Evolutionary conservation across 805 yeast species (phyloP).

Genomic region (Candida koratica): DNA sequence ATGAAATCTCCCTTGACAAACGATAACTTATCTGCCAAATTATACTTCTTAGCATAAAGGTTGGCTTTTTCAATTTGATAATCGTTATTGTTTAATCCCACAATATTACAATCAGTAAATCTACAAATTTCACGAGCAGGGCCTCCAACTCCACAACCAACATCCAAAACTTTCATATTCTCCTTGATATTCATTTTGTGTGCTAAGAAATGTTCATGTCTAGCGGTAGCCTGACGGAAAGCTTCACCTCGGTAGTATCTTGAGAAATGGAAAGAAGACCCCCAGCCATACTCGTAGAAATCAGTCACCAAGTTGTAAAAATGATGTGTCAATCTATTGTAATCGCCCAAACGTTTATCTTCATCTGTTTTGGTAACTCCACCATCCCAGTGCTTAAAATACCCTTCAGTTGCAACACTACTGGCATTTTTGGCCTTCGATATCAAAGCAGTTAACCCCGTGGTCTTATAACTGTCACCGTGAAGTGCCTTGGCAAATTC

Average conservation of each 20-base stretch:
- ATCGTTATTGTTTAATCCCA: slow-evolving; percentile 94
- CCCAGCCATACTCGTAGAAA: slow-evolving; percentile 99
- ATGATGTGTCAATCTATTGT: slow-evolving; percentile 87
- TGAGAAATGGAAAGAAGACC: slow-evolving; percentile 95
- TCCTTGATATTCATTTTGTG: slow-evolving; percentile 74
- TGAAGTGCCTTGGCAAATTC: slow-evolving; percentile 83
- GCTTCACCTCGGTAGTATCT: slow-evolving; percentile 92
- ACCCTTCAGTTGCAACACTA: slow-evolving; percentile 78
- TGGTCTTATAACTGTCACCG: slow-evolving; percentile 64
- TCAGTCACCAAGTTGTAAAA: slow-evolving; percentile 96
- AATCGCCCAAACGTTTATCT: slow-evolving; percentile 71
- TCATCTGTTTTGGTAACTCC: slow-evolving; percentile 72
- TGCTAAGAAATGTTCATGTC: slow-evolving; percentile 96
- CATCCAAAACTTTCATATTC: slow-evolving; percentile 87
- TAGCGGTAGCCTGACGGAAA: slow-evolving; percentile 89
- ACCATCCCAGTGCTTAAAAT: slow-evolving; percentile 97
- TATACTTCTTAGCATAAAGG: slow-evolving; percentile 63
- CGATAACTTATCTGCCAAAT: slow-evolving; percentile 67
- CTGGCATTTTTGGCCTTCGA: slow-evolving; percentile 74
- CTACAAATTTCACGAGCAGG: slow-evolving; percentile 96
- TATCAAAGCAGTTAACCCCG: slow-evolving; percentile 75
- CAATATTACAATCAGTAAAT: slow-evolving; percentile 81
- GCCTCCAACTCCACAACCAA: slow-evolving; percentile 99
- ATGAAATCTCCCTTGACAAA: slow-evolving; percentile 97
- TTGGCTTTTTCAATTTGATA: slow-evolving; percentile 92